Conservation (phyloP, 441 rosid genomes). For the Populus hybrid region DNA sequence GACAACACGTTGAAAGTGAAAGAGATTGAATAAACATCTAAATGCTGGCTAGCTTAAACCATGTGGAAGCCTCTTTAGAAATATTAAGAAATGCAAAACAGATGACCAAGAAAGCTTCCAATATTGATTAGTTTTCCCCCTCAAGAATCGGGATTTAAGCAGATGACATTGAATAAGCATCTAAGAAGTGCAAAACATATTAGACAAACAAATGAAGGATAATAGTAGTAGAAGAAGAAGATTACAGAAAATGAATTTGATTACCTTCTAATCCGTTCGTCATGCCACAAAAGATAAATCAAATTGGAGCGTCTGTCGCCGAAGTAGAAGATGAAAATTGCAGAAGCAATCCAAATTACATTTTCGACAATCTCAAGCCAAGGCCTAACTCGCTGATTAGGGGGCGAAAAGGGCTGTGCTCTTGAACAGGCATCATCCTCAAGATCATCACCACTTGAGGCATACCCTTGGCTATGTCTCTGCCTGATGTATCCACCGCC, state of each 20-base stretch:
- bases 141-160: neutral
- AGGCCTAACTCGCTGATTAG: conserved; percentile 42
- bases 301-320: conserved; percentile 80
- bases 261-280: conserved; percentile 79
- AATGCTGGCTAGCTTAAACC: neutral
- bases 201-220: neutral
- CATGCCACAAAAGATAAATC: conserved; percentile 65
- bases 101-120: neutral
- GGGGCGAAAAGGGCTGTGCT: conserved; percentile 41
- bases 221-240: neutral
- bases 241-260: neutral
- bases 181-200: neutral
- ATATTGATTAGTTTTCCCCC: too few relatives aligned
- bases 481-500: conserved; percentile 94
- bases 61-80: neutral
- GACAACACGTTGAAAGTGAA: neutral
- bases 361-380: conserved; percentile 79
- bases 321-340: conserved; percentile 66
- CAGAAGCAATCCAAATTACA: conserved; percentile 83
- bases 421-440: conserved; percentile 98
- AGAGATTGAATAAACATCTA: neutral
- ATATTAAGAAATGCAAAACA: too few relatives aligned
- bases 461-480: conserved; percentile 94
- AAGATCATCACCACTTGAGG: conserved; percentile 80
- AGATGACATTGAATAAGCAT: neutral